phyloP scores from a whole-genome alignment of 176 grass and related monocot species.

The Saccharum officinarum region DNA sequence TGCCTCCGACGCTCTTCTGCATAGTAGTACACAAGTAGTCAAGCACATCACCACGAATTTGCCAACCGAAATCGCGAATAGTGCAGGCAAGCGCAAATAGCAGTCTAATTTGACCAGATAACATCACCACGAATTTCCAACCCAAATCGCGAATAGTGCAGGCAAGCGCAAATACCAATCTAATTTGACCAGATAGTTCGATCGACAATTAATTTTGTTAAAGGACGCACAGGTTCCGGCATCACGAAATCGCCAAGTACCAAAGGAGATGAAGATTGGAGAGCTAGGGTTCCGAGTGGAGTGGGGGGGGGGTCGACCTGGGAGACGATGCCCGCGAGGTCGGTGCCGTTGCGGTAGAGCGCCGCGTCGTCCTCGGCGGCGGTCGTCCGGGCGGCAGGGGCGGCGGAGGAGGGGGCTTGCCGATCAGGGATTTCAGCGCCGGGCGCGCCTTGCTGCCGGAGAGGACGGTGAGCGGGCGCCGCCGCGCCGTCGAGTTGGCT shows the following conservation, averaged over 20 bases:
- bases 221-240: too few species aligned
- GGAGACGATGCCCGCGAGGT: too few species aligned
- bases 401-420: slow-evolving; percentile 33
- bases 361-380: slow-evolving; percentile 25
- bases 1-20: not conserved
- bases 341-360: slow-evolving; percentile 42
- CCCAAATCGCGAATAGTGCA: not conserved
- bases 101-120: not conserved
- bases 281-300: too few species aligned
- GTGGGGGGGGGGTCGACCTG: too few species aligned
- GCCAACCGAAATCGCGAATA: not conserved
- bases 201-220: too few species aligned
- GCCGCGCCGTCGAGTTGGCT: slow-evolving; percentile 46
- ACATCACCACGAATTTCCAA: not conserved
- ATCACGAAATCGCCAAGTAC: too few species aligned
- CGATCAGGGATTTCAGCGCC: slow-evolving; percentile 3
- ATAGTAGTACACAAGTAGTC: not conserved
- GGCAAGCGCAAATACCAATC: not conserved
- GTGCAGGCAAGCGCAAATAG: not conserved
- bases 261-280: too few species aligned
- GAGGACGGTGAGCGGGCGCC: slow-evolving; percentile 44
- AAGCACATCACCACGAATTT: slow-evolving; percentile 2
- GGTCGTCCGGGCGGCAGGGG: not conserved
- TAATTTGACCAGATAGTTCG: too few species aligned
- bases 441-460: slow-evolving; percentile 40